These are phyloP conservation scores for Microbotryum saponariae DNA, from an alignment of 1,284 basidiomycete species.

Conservation along the genomic window DNA sequence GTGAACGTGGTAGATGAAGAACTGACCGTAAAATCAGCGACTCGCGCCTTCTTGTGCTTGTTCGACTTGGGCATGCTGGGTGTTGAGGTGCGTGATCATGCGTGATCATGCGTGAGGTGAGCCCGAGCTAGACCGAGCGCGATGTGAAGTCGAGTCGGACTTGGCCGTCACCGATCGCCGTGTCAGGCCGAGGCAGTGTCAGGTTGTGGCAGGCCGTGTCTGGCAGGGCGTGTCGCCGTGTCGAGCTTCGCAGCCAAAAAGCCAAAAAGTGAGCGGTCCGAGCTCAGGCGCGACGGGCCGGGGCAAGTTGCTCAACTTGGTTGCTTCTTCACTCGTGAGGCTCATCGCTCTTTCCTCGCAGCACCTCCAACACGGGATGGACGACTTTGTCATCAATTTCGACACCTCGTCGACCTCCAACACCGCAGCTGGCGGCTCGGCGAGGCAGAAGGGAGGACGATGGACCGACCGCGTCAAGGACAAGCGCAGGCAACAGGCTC, in stretches of 20 bases:
- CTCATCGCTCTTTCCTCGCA: not conserved
- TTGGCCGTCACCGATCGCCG: no score
- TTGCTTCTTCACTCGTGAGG: not conserved
- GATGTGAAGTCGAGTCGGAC: no score
- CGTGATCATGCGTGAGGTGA: no score
- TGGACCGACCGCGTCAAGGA: conserved; percentile 34
- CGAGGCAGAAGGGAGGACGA: conserved; percentile 20
- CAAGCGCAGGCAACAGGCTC: conserved; percentile 4
- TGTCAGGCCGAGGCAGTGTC: no score
- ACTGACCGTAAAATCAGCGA: conserved; percentile 73
- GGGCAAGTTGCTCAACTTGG: no score
- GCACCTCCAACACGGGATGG: conserved; percentile 1
- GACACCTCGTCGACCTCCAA: not conserved
- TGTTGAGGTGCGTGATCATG: not conserved
- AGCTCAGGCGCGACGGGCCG: no score
- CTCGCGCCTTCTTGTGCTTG: conserved; percentile 77
- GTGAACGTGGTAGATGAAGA: not conserved
- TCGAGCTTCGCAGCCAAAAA: no score
- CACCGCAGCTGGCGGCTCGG: not conserved
- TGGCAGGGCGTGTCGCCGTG: no score
- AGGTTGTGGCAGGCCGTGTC: no score
- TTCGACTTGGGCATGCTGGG: conserved; percentile 68
- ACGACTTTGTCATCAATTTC: conserved; percentile 30
- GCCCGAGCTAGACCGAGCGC: no score
- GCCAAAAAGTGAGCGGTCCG: no score